These are phyloP conservation scores for Melaleuca alternifolia DNA, from an alignment of 345 rosid species.

Conservation along the genomic window DNA sequence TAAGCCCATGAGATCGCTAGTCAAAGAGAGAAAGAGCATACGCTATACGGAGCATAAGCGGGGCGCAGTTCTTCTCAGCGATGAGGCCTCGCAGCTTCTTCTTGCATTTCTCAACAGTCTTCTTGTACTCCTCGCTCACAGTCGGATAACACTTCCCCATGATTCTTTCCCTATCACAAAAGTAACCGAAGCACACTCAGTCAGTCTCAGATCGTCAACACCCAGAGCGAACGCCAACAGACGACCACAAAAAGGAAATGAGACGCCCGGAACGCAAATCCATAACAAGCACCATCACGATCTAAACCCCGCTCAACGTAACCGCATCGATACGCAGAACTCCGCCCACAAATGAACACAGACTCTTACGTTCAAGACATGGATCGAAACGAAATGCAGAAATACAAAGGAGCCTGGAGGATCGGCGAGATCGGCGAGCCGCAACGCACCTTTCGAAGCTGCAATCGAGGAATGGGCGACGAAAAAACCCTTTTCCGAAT, in stretches of 20 bases:
- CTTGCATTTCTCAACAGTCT: conserved; percentile 66
- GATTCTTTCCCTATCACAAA: neutral
- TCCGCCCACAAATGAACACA: neutral
- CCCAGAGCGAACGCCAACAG: too few species aligned
- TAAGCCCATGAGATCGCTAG: neutral
- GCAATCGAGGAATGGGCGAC: neutral
- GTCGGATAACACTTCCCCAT: conserved; percentile 78
- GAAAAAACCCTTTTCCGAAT: neutral
- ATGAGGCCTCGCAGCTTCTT: conserved; percentile 80
- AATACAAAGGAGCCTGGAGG: neutral
- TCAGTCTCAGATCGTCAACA: neutral
- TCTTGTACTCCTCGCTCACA: conserved; percentile 66
- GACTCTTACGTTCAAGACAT: neutral
- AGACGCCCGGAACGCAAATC: neutral
- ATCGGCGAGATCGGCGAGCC: neutral
- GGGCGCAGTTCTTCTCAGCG: conserved; percentile 91
- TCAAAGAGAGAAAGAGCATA: conserved; percentile 11
- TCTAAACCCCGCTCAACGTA: neutral
- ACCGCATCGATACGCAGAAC: neutral
- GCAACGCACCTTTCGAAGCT: neutral
- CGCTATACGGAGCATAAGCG: conserved; percentile 88
- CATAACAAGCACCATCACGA: neutral
- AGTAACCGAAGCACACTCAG: neutral
- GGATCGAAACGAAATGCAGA: neutral
- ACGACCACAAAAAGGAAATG: too few species aligned